Evolutionary conservation across 1,139 yeast species (phyloP), one percentile per base, ranked within the genome.

Genomic region (Kurtzmaniella natalensis): DNA sequence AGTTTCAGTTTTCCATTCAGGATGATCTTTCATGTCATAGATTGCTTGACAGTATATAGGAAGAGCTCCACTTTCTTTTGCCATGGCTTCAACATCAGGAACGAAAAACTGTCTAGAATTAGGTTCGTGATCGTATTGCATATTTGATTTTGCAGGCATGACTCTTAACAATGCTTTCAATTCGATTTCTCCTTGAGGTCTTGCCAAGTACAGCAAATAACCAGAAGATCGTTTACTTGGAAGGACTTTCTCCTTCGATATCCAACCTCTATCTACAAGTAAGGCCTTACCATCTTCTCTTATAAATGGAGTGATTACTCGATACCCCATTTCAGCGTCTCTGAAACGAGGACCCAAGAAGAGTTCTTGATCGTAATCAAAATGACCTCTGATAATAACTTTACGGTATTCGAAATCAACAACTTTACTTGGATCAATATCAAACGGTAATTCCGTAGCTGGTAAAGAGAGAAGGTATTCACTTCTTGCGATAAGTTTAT

Each of bases 201-300:
- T 51, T 1, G 94, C 79, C 43, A 83, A 66, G 55, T 76, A 89
- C 30, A 67, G 70, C 52, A 73, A 69, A 48, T 66, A 72, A 4
- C 69, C 71, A 7, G 48, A 40, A 28, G 32, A 24, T 47, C 98
- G 72, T 5, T 68, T 60, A 8, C 65, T 59, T 21, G 94, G 95
- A 18, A 78, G 65, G 5, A 83, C 81, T 44, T 76, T 78, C 13
- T 79, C 82, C 46, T 83, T 87, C 22, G 77, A 65, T 31, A 92
- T 79, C 95, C 97, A 92, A 6, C 99, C 99, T 45, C 99, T 74
- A 55, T 87, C 94, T 22, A 92, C 73, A 37, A 92, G 65, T 18
- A 89, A 64, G 7, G 81, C 81, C 37, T 68, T 53, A 10, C 95
- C 95, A 44, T 78, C 78, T 9, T 76, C 65, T 40, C 95, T 75